These are phyloP conservation scores for Emmonsiellopsis sp. DNA, from an alignment of 2,329 filamentous ascomycete species.

Conservation along the genomic window DNA sequence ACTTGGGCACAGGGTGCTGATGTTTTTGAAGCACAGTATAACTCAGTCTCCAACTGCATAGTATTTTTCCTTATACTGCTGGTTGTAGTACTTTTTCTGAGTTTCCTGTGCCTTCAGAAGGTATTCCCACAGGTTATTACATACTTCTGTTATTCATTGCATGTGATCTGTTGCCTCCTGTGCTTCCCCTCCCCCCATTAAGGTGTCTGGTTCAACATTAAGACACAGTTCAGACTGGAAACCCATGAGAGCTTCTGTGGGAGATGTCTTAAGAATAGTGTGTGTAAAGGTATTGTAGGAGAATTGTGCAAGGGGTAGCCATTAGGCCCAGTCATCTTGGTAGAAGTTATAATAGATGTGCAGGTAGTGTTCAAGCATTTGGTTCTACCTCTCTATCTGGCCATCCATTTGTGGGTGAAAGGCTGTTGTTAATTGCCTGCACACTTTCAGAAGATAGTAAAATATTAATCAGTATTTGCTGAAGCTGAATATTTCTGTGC, in stretches of 20 bases:
- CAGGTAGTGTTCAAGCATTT: slow-evolving; percentile 9
- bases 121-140: too few relatives aligned
- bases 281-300: slow-evolving; percentile 7
- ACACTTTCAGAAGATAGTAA: neutral
- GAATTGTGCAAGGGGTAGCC: slow-evolving; percentile 11
- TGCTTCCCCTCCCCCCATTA: too few relatives aligned
- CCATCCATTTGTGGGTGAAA: neutral
- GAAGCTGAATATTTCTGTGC: too few relatives aligned
- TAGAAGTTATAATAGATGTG: slow-evolving; percentile 8
- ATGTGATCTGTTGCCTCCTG: too few relatives aligned
- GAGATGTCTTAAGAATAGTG: neutral
- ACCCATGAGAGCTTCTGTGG: neutral
- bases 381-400: slow-evolving; percentile 5
- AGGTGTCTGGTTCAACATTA: neutral
- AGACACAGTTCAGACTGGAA: neutral
- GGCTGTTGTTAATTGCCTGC: neutral
- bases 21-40: neutral
- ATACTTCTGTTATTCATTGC: too few relatives aligned
- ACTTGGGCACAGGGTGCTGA: neutral
- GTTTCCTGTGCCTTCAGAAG: neutral
- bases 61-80: neutral
- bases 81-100: neutral
- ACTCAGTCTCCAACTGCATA: neutral
- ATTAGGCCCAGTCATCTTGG: slow-evolving; percentile 11
- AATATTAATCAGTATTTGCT: neutral